These are phyloP conservation scores for Solanum chaucha DNA, from an alignment of 257 asterid species.

Conservation along the genomic window DNA sequence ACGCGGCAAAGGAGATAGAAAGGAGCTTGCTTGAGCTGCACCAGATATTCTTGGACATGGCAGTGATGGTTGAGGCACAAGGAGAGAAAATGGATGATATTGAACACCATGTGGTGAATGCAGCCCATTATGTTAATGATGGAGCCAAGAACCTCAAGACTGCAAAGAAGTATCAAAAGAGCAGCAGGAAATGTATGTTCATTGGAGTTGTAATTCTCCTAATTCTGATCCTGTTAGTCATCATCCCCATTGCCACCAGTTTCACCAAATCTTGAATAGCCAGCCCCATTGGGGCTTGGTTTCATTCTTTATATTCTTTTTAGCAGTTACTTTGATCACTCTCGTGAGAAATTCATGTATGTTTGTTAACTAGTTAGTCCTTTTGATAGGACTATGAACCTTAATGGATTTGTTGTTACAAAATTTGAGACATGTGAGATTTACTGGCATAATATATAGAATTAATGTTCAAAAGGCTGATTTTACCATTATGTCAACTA, in stretches of 20 bases:
- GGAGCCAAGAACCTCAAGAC: conserved; percentile 68
- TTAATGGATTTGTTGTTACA: background rate
- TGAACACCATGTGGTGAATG: conserved; percentile 74
- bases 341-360: background rate
- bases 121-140: conserved; percentile 50
- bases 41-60: conserved; percentile 86
- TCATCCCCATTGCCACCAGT: conserved; percentile 69
- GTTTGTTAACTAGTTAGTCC: background rate
- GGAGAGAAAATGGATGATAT: conserved; percentile 92
- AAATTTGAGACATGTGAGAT: no score
- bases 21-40: conserved; percentile 85
- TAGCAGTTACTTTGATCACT: background rate
- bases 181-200: conserved; percentile 75
- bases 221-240: conserved; percentile 38
- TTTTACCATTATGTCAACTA: background rate
- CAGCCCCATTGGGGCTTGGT: background rate
- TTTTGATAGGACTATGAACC: background rate
- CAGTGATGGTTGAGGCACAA: conserved; percentile 93
- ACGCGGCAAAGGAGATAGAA: conserved; percentile 80
- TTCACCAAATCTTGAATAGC: conserved; percentile 41
- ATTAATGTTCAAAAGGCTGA: background rate
- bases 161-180: conserved; percentile 61
- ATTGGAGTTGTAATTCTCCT: conserved; percentile 59
- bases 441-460: background rate
- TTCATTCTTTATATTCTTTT: conserved; percentile 1